A percentile compares a stretch with the other conserved stretches of the same genome.
phyloP scores from a whole-genome alignment of 139 green algal genomes.

The Chlamydomonas sp. region DNA sequence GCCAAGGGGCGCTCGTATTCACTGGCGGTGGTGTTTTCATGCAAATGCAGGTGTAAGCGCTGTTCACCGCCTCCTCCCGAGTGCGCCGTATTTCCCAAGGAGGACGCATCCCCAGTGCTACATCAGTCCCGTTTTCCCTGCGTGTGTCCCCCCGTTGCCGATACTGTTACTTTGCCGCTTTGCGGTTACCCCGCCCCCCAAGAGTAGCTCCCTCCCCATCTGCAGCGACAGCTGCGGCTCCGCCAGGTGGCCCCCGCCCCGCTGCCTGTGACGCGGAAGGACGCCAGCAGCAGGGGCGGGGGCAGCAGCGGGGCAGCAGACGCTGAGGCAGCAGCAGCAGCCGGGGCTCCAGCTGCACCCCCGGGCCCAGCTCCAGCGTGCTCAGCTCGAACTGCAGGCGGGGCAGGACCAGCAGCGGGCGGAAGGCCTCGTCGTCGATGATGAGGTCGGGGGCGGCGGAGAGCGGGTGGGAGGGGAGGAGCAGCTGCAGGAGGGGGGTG shows the following conservation, averaged over 20 bases:
- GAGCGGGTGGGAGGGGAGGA: not conserved
- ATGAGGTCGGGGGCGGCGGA: not conserved
- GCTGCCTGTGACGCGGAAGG: not conserved
- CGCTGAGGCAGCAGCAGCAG: not conserved
- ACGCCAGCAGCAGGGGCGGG: not conserved
- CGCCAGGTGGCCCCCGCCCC: not conserved
- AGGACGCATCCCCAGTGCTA: no score
- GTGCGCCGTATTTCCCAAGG: no score
- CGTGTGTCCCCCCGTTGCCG: no score
- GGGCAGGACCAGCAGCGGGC: not conserved
- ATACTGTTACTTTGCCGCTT: no score
- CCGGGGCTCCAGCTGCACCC: conserved; percentile 10
- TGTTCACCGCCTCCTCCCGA: no score
- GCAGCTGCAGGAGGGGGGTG: not conserved
- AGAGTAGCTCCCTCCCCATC: not conserved
- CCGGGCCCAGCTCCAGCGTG: conserved; percentile 16
- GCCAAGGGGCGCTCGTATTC: no score
- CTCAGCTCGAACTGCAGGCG: conserved; percentile 40
- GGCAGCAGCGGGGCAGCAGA: not conserved
- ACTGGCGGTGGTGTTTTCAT: no score
- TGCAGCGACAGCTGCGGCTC: conserved; percentile 20
- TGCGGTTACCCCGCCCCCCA: no score
- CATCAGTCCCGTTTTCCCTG: no score
- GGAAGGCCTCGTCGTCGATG: conserved; percentile 23
- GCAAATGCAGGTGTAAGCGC: no score